phyloP scores from a whole-genome alignment of 371 early-diverging fungal species.

The Mortierella sp. region DNA sequence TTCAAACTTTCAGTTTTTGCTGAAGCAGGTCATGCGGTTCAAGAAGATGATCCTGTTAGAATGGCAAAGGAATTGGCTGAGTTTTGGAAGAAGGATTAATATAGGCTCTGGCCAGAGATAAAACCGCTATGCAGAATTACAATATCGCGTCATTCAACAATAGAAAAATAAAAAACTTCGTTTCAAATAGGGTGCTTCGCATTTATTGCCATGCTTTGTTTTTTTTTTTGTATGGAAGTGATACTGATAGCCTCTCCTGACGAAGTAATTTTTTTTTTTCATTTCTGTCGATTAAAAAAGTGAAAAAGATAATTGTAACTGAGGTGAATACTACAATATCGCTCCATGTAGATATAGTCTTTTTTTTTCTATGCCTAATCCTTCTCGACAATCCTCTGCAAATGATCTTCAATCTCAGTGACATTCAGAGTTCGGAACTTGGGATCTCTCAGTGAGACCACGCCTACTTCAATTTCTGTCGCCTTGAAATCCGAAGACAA shows the following conservation, averaged over 20 bases:
- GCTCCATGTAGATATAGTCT: background rate
- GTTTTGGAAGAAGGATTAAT: slow-evolving; percentile 21
- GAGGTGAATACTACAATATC: background rate
- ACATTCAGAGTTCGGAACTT: slow-evolving; percentile 85
- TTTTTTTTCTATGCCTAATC: slow-evolving; percentile 53
- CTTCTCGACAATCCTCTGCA: slow-evolving; percentile 91
- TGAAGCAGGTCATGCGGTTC: slow-evolving; percentile 87
- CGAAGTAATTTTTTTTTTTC: background rate
- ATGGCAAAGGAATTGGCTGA: slow-evolving; percentile 69
- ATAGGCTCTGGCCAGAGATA: background rate
- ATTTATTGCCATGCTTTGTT: background rate
- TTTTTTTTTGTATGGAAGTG: background rate
- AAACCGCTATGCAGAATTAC: background rate
- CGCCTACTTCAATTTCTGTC: slow-evolving; percentile 93
- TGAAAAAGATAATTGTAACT: background rate
- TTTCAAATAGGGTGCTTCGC: slow-evolving; percentile 1
- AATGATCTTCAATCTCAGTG: slow-evolving; percentile 92
- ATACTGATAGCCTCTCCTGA: background rate
- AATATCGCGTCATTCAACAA: background rate
- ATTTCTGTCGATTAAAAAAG: background rate
- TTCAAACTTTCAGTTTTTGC: slow-evolving; percentile 86
- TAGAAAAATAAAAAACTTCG: background rate
- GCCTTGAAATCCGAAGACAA: slow-evolving; percentile 96
- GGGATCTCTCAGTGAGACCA: slow-evolving; percentile 82
- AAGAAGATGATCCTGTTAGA: slow-evolving; percentile 88